phyloP scores from a whole-genome alignment of 73 alveolate species.

The Stentor roeselii region DNA sequence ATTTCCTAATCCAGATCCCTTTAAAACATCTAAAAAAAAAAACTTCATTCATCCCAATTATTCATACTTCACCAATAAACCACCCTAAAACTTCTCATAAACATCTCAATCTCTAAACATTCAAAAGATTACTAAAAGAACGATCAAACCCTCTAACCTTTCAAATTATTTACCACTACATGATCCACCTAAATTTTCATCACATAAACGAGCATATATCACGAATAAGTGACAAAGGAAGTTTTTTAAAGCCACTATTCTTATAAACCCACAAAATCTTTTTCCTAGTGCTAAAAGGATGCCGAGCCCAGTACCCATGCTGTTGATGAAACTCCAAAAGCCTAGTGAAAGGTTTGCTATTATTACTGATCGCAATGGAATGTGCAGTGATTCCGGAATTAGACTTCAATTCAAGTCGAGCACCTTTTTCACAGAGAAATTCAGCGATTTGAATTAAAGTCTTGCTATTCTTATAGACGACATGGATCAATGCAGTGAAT shows the following conservation, averaged over 20 bases:
- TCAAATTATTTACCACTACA: too few relatives aligned
- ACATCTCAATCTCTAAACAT: too few relatives aligned
- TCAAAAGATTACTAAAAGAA: too few relatives aligned
- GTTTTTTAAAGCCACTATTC: not conserved
- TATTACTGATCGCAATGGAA: not conserved
- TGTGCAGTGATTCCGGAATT: slow-evolving; percentile 4
- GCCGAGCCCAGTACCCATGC: not conserved
- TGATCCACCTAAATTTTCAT: not conserved
- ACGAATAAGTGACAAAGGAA: not conserved
- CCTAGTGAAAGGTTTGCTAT: not conserved
- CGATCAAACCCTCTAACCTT: too few relatives aligned
- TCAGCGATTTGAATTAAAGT: not conserved
- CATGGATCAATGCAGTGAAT: not conserved
- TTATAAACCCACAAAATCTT: not conserved
- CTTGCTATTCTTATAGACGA: not conserved
- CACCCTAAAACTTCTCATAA: too few relatives aligned
- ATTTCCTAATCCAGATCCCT: too few relatives aligned
- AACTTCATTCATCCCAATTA: too few relatives aligned
- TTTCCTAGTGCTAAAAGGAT: slow-evolving; percentile 7
- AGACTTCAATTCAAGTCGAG: not conserved
- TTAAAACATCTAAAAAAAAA: too few relatives aligned
- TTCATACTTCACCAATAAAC: too few relatives aligned
- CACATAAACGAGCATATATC: slow-evolving; percentile 5
- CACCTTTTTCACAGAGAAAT: slow-evolving; percentile 11
- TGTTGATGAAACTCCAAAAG: not conserved